These are phyloP conservation scores for Aaosphaeria arxii DNA, from an alignment of 2,329 filamentous ascomycete genomes.

Conservation along the genomic window DNA sequence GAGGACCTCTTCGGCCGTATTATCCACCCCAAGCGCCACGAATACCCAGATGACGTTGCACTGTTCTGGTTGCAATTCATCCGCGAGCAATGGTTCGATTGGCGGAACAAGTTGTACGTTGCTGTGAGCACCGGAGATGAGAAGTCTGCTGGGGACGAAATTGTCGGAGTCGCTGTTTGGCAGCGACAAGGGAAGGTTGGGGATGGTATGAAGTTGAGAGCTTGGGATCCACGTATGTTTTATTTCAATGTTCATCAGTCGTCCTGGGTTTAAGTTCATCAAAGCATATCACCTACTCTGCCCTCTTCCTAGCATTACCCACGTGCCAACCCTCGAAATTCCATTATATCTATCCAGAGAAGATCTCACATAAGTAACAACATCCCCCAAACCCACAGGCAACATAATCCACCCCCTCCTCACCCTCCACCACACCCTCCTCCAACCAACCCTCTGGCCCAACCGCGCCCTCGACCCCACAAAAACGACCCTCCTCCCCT, in stretches of 20 bases:
- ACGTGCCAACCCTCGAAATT: background rate
- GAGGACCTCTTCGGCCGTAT: constrained; percentile 24
- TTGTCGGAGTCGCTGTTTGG: constrained; percentile 20
- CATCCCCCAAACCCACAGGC: constrained; percentile 2
- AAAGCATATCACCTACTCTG: too few relatives aligned
- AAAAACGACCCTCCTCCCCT: constrained; percentile 10
- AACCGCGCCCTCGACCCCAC: constrained; percentile 22
- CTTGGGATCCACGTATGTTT: constrained; percentile 10
- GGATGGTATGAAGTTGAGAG: constrained; percentile 5
- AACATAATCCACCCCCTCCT: constrained; percentile 2
- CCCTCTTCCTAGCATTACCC: background rate
- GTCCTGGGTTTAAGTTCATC: too few relatives aligned
- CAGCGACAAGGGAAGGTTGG: constrained; percentile 17
- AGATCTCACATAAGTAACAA: background rate
- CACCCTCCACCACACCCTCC: constrained; percentile 1
- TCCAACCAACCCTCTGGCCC: constrained; percentile 2
- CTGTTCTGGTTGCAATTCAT: constrained; percentile 20
- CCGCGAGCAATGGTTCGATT: constrained; percentile 12
- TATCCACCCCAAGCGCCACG: constrained; percentile 23
- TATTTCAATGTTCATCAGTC: background rate
- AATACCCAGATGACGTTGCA: constrained; percentile 20
- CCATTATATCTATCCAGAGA: too few relatives aligned
- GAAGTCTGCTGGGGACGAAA: constrained; percentile 5
- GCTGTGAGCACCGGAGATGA: constrained; percentile 4
- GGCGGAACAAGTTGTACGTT: constrained; percentile 10